These are phyloP conservation scores for Tieghemostelium lacteum DNA, from an alignment of 78 protist genomes.

Conservation along the genomic window DNA sequence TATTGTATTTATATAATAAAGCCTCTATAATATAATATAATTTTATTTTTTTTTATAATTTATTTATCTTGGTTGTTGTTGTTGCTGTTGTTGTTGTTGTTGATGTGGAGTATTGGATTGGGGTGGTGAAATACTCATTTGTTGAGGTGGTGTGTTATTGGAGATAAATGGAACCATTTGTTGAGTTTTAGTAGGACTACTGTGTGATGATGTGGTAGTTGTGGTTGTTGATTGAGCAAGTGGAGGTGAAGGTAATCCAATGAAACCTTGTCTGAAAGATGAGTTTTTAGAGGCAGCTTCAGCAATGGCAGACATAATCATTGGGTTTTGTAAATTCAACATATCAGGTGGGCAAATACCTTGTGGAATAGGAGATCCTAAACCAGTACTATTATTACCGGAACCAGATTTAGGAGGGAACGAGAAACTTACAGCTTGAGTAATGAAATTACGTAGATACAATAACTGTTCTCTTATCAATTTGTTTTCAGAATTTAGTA, in stretches of 20 bases:
- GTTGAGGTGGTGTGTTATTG: conserved; percentile 64
- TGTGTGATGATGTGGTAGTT: neutral
- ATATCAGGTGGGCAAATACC: conserved; percentile 49
- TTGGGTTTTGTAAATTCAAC: conserved; percentile 61
- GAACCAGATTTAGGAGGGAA: conserved; percentile 45
- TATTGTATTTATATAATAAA: no score
- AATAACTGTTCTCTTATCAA: conserved; percentile 76
- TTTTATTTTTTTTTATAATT: no score
- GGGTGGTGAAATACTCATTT: conserved; percentile 9
- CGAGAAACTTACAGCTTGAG: conserved; percentile 72
- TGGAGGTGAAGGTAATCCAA: conserved; percentile 59
- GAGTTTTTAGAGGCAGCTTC: conserved; percentile 62
- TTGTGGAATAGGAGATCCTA: conserved; percentile 7
- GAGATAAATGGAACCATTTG: conserved; percentile 62
- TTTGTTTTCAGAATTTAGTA: conserved; percentile 76
- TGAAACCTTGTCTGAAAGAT: conserved; percentile 30
- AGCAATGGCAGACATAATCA: conserved; percentile 69
- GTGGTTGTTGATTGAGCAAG: neutral
- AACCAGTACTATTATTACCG: no score
- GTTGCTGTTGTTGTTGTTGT: neutral
- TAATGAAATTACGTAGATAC: conserved; percentile 65
- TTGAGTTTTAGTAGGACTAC: conserved; percentile 9
- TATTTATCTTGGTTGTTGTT: no score
- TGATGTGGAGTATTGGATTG: neutral
- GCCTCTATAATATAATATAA: no score